Evolutionary conservation across 768 basidiomycete genomes (phyloP).

Genomic region (Tubosaeta sp.): DNA sequence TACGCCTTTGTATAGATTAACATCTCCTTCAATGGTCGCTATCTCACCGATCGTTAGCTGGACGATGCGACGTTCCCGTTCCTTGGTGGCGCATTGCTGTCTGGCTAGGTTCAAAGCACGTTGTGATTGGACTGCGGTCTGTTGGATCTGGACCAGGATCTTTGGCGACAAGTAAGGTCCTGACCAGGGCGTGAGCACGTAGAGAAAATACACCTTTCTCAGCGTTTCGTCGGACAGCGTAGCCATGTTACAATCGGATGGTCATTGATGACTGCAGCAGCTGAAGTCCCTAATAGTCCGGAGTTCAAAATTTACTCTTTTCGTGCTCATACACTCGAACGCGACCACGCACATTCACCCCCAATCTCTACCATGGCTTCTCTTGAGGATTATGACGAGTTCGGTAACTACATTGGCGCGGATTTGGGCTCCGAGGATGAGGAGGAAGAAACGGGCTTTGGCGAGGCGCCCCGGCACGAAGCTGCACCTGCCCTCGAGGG

Average conservation of each 20-base stretch:
- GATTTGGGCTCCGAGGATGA: slow-evolving; percentile 85
- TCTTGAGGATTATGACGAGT: slow-evolving; percentile 83
- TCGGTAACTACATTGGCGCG: slow-evolving; percentile 96
- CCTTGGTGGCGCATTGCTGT: slow-evolving; percentile 77
- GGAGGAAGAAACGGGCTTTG: slow-evolving; percentile 50
- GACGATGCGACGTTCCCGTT: slow-evolving; percentile 84
- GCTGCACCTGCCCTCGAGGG: slow-evolving; percentile 70
- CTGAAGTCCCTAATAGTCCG: slow-evolving; percentile 8
- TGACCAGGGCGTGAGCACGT: neutral
- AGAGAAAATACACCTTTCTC: slow-evolving; percentile 51
- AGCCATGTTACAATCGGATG: slow-evolving; percentile 39
- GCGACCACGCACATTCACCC: slow-evolving; percentile 2
- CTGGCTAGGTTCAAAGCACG: slow-evolving; percentile 65
- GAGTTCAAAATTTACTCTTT: slow-evolving; percentile 34
- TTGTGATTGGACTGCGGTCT: slow-evolving; percentile 84
- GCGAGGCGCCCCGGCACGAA: slow-evolving; percentile 32
- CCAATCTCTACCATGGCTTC: slow-evolving; percentile 43
- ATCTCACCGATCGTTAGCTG: slow-evolving; percentile 89
- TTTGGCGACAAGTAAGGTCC: slow-evolving; percentile 33
- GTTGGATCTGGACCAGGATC: slow-evolving; percentile 92
- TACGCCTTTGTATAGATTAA: slow-evolving; percentile 89
- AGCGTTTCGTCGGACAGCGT: slow-evolving; percentile 75
- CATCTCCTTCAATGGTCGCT: slow-evolving; percentile 59
- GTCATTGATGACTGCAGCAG: slow-evolving; percentile 6
- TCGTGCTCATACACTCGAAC: slow-evolving; percentile 18